Conservation (phyloP, 164 flowering plant genomes). For the Tinospora cordifolia region DNA sequence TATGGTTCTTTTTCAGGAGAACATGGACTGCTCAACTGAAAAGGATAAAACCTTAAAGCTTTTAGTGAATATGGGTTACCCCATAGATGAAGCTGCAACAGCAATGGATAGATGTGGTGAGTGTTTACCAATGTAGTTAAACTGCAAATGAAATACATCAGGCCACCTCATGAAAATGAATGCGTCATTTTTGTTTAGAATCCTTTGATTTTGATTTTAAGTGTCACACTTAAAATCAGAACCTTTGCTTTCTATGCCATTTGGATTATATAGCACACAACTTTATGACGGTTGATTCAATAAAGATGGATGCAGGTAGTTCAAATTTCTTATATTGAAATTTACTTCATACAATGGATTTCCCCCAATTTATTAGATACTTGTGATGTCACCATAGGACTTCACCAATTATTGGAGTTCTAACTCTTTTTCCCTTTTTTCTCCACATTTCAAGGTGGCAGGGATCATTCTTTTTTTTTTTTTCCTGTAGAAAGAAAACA, state of each 20-base stretch:
- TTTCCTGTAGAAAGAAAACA: too few relatives aligned
- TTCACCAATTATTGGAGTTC: background rate
- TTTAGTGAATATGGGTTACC: slow-evolving; percentile 59
- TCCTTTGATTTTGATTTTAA: background rate
- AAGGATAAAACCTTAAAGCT: slow-evolving; percentile 29
- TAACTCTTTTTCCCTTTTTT: too few relatives aligned
- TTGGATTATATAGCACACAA: background rate
- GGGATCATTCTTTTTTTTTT: too few relatives aligned
- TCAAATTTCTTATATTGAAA: too few relatives aligned
- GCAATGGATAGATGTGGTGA: slow-evolving; percentile 79
- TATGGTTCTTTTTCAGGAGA: slow-evolving; percentile 31
- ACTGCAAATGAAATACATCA: slow-evolving; percentile 2
- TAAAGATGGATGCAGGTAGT: too few relatives aligned
- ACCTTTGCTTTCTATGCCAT: background rate
- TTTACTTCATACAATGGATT: too few relatives aligned
- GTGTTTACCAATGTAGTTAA: slow-evolving; percentile 15
- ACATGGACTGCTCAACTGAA: slow-evolving; percentile 23
- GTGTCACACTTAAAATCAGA: background rate
- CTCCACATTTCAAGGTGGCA: too few relatives aligned
- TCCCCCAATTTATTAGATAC: too few relatives aligned
- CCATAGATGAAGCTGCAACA: slow-evolving; percentile 39
- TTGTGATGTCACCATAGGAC: background rate
- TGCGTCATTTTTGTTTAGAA: background rate
- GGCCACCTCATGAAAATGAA: background rate
- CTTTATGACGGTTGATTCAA: too few relatives aligned